Evolutionary conservation across 345 rosid species (phyloP).

Genomic region (Syzygium aromaticum): DNA sequence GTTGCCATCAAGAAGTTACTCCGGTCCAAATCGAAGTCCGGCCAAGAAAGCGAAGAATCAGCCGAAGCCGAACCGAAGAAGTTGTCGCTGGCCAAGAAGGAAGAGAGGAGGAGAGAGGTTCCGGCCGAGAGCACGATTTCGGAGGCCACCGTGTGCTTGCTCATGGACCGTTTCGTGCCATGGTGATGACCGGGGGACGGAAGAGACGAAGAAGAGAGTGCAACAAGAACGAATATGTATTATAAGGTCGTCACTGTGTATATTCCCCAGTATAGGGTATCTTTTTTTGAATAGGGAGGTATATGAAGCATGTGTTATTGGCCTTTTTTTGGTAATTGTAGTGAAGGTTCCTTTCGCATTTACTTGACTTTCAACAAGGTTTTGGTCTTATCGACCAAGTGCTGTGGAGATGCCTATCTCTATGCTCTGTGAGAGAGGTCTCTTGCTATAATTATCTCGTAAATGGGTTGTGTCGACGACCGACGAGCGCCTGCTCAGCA

Average conservation of each 20-base stretch:
- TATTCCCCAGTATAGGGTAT: background rate
- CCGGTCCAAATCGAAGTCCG: background rate
- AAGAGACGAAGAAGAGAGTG: background rate
- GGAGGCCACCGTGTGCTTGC: constrained; percentile 56
- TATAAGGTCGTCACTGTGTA: background rate
- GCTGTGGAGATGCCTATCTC: background rate
- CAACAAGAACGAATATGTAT: background rate
- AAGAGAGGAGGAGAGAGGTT: constrained; percentile 13
- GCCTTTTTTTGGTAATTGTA: background rate
- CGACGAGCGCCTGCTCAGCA: background rate
- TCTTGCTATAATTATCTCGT: background rate
- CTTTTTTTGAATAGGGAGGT: background rate
- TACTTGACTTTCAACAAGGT: background rate
- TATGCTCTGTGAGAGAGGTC: background rate
- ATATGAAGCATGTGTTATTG: background rate
- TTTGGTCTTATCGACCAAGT: background rate
- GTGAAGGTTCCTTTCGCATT: background rate
- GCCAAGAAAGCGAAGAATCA: constrained; percentile 8
- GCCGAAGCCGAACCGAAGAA: background rate
- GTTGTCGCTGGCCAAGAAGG: constrained; percentile 7
- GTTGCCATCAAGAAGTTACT: background rate
- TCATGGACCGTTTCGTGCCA: constrained; percentile 84
- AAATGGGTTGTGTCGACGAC: background rate
- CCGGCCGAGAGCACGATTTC: constrained; percentile 32
- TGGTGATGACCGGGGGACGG: constrained; percentile 21